These are phyloP conservation scores for Cordyceps farinosa DNA, from an alignment of 2,329 filamentous ascomycete genomes.

Conservation along the genomic window DNA sequence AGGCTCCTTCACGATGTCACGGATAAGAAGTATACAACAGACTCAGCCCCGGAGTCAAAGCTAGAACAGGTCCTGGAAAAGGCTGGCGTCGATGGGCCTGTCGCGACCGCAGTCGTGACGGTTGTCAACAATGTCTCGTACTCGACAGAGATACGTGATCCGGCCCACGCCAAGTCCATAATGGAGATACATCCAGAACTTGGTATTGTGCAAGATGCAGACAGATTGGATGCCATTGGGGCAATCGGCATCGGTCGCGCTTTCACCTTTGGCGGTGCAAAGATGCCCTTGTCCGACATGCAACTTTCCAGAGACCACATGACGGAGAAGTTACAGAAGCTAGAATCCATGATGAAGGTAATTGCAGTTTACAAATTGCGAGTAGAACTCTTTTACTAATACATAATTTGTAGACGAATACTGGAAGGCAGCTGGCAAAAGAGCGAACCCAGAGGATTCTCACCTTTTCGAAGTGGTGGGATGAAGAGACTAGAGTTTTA, in stretches of 20 bases:
- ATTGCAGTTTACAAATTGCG: neutral
- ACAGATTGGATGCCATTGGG: constrained; percentile 84
- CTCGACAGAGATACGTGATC: constrained; percentile 66
- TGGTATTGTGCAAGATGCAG: constrained; percentile 86
- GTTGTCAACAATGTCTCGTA: constrained; percentile 78
- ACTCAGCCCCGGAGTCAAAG: constrained; percentile 53
- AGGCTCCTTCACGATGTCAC: constrained; percentile 85
- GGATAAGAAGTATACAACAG: constrained; percentile 75
- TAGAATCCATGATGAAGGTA: constrained; percentile 61
- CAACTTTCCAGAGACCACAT: constrained; percentile 65
- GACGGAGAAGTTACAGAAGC: constrained; percentile 65
- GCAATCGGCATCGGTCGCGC: constrained; percentile 76
- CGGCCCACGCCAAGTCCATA: constrained; percentile 53
- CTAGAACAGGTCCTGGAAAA: constrained; percentile 55
- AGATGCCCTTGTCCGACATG: constrained; percentile 54
- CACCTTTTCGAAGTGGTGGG: constrained; percentile 57
- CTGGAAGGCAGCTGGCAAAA: constrained; percentile 50
- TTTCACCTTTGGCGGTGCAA: constrained; percentile 63
- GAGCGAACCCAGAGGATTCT: constrained; percentile 52
- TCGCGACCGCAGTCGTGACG: constrained; percentile 65
- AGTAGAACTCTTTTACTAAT: neutral
- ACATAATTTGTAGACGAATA: constrained; percentile 37
- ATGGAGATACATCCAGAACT: constrained; percentile 57
- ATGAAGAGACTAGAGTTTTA: constrained; percentile 41
- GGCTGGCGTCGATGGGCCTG: constrained; percentile 50